Conservation (phyloP, 345 rosid genomes). For the Geranium rotundifolium region DNA sequence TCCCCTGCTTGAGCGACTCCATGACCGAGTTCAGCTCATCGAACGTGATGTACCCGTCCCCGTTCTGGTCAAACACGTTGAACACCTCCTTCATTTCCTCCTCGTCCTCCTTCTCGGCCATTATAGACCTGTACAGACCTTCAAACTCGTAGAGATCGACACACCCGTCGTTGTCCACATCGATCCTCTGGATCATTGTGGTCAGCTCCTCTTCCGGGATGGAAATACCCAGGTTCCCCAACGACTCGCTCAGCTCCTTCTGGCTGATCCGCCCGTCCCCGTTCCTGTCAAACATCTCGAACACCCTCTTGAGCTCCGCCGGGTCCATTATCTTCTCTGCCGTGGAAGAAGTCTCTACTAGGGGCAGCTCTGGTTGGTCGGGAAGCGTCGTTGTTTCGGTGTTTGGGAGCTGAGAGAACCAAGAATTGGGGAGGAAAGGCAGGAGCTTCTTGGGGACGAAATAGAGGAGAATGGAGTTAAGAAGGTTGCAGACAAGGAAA, state of each 20-base stretch:
- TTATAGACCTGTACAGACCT: slow-evolving; percentile 40
- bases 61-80: slow-evolving; percentile 70
- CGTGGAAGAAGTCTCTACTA: slow-evolving; percentile 8
- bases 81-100: slow-evolving; percentile 79
- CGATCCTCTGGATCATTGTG: slow-evolving; percentile 21
- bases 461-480: slow-evolving; percentile 28
- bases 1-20: slow-evolving; percentile 52
- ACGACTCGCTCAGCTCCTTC: slow-evolving; percentile 51
- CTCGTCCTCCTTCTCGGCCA: slow-evolving; percentile 39
- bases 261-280: slow-evolving; percentile 64
- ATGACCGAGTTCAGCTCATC: slow-evolving; percentile 68
- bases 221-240: slow-evolving; percentile 55
- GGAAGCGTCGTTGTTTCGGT: not conserved
- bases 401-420: slow-evolving; percentile 5
- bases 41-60: slow-evolving; percentile 75
- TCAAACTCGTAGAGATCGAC: slow-evolving; percentile 67
- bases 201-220: slow-evolving; percentile 48
- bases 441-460: slow-evolving; percentile 48
- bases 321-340: slow-evolving; percentile 30
- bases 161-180: slow-evolving; percentile 14
- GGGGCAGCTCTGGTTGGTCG: not conserved
- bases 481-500: slow-evolving; percentile 37
- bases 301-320: slow-evolving; percentile 48
- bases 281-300: slow-evolving; percentile 70
- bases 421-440: slow-evolving; percentile 1